Evolutionary conservation across 1,284 basidiomycete species (phyloP).

Genomic region (Rhodotorula sp.): DNA sequence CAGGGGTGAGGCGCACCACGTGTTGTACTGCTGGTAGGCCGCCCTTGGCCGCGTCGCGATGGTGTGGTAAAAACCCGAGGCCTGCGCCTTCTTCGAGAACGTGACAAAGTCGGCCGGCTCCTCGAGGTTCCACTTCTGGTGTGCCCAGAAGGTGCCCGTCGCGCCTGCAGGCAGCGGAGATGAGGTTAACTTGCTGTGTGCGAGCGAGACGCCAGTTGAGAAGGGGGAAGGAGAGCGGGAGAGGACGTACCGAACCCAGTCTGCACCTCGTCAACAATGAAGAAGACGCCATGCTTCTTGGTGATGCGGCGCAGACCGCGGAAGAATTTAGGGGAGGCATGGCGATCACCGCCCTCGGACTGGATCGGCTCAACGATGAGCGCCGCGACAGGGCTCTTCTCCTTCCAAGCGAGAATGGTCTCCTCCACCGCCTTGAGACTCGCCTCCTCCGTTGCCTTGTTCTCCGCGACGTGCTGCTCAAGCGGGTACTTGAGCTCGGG

Average conservation of each 20-base stretch:
- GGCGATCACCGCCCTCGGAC: constrained; percentile 60
- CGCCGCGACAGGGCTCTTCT: constrained; percentile 56
- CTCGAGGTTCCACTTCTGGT: constrained; percentile 59
- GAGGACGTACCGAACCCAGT: too few relatives aligned
- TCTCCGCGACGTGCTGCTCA: constrained; percentile 52
- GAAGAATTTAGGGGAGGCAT: constrained; percentile 59
- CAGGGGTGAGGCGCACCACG: constrained; percentile 46
- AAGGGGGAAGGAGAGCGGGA: too few relatives aligned
- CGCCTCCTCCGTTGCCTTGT: constrained; percentile 54
- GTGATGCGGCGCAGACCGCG: constrained; percentile 56
- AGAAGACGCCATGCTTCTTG: constrained; percentile 52
- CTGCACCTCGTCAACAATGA: constrained; percentile 59
- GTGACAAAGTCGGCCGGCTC: constrained; percentile 55
- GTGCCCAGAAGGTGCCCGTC: constrained; percentile 61
- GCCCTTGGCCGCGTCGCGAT: constrained; percentile 55
- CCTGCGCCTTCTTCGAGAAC: constrained; percentile 56
- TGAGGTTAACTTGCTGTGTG: too few relatives aligned
- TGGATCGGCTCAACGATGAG: constrained; percentile 61
- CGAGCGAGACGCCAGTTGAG: too few relatives aligned
- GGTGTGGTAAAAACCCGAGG: constrained; percentile 58
- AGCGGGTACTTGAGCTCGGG: constrained; percentile 59
- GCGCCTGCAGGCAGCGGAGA: constrained; percentile 55
- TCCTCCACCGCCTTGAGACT: constrained; percentile 50
- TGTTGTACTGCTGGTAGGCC: constrained; percentile 54
- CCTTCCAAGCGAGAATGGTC: constrained; percentile 52